Evolutionary conservation across 164 flowering plant species (phyloP).

Genomic region (Magnolia changhungtana): DNA sequence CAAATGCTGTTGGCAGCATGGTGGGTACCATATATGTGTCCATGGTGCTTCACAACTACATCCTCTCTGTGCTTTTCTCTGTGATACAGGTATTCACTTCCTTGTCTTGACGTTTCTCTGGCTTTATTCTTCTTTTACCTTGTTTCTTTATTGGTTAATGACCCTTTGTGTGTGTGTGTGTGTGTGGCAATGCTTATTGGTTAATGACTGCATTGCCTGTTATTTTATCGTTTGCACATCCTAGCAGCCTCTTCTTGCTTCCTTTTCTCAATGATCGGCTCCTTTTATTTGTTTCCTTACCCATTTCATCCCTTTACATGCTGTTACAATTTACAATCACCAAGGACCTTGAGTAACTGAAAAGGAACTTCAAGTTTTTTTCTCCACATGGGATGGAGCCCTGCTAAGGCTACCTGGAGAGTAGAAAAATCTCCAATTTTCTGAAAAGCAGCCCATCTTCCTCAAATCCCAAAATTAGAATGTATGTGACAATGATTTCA

Average conservation of each 20-base stretch:
- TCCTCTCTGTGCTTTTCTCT: constrained; percentile 83
- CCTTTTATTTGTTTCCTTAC: too few species aligned
- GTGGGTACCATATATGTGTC: constrained; percentile 89
- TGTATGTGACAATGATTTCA: too few species aligned
- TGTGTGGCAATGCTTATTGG: background rate
- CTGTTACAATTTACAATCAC: too few species aligned
- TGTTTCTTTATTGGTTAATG: background rate
- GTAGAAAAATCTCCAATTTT: too few species aligned
- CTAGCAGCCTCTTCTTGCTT: too few species aligned
- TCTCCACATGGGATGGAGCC: background rate
- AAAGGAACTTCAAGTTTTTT: too few species aligned
- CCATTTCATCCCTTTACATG: too few species aligned
- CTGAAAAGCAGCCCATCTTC: too few species aligned
- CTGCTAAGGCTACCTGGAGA: background rate
- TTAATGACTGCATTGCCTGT: background rate
- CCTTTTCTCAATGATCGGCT: too few species aligned
- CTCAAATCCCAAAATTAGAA: too few species aligned
- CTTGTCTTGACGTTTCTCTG: background rate
- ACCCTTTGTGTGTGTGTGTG: background rate
- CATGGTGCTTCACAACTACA: constrained; percentile 93
- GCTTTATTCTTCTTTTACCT: background rate
- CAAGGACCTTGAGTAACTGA: too few species aligned
- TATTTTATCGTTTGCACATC: background rate
- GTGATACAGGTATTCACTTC: constrained; percentile 63
- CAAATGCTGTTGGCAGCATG: constrained; percentile 89